Evolutionary conservation across 495 filamentous ascomycete species (phyloP), one percentile per base, ranked within the genome.

Genomic region (Penicillium coprophilum): DNA sequence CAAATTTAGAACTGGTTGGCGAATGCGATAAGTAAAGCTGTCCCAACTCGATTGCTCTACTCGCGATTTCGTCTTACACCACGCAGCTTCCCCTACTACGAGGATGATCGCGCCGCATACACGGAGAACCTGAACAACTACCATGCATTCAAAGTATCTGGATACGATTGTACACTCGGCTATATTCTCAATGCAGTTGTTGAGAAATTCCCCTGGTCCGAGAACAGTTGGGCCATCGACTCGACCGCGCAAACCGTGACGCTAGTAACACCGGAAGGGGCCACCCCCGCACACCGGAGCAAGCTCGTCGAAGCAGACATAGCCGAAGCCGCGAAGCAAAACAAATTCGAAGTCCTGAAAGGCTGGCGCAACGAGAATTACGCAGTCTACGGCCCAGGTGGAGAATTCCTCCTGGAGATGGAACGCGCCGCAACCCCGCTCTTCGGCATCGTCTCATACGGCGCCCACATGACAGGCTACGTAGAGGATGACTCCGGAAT

Each of bases 281-380:
- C 71, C 17, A 80, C 76, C 9, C 77, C 82, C 28, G 69, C 70
- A 36, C 80, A 82, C 57, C 86, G 92, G 59, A 88, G 78, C 44
- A 66, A 69, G 3, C 71, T 80, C 21, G 78, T 96, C 4, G 80
- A 74, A 0, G 62, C 71, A 36, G 85, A 89, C 5, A 78, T 86
- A 31, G 64, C 71, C 2, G 80, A 85, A 60, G 90, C 90, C 76
- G 84, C 85, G 28, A 71, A 80, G 27, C 79, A 80, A 23, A 68
- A 77, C 13, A 80, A 75, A 0, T 97, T 97, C 68, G 72, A 82
- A 45, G 72, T 96, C 2, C 78, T 97, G 28, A 77, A 75, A 15
- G 90, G 91, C 57, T 99, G 94, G 94, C 80, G 95, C 38, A 74
- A 92, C 60, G 94, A 99, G 74, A 73, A 87, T 31, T 99, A 96